Conservation (phyloP, 2,329 filamentous ascomycete species). For the Colletotrichum lini region DNA sequence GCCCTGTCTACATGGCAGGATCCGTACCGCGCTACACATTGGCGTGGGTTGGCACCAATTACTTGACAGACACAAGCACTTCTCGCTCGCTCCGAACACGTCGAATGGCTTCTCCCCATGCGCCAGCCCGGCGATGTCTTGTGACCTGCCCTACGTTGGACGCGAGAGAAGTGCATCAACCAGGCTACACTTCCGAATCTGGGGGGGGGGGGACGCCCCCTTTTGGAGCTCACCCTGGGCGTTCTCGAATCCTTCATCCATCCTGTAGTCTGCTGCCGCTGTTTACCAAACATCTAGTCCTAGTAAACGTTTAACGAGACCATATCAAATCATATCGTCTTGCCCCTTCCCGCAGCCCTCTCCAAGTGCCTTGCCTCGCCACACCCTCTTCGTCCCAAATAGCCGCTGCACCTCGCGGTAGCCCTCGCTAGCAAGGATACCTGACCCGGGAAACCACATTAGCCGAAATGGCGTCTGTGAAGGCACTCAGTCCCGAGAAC, state of each 20-base stretch:
- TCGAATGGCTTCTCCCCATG: too few species aligned
- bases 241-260: too few species aligned
- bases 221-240: too few species aligned
- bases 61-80: slow-evolving; percentile 12
- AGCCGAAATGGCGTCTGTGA: slow-evolving; percentile 11
- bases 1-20: not conserved
- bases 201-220: too few species aligned
- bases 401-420: not conserved
- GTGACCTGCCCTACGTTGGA: not conserved
- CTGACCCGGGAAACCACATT: slow-evolving; percentile 1
- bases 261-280: too few species aligned
- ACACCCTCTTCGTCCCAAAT: not conserved
- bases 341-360: not conserved
- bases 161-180: too few species aligned
- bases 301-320: too few species aligned
- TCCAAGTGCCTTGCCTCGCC: not conserved
- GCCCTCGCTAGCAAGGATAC: not conserved
- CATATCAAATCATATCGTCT: not conserved
- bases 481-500: slow-evolving; percentile 10
- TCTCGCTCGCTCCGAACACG: not conserved
- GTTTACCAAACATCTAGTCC: too few species aligned
- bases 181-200: too few species aligned
- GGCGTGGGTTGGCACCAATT: not conserved
- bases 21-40: not conserved
- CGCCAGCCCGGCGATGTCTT: too few species aligned